These are phyloP conservation scores for Trypanosoma theileri DNA, from an alignment of 208 protist genomes.

Conservation along the genomic window DNA sequence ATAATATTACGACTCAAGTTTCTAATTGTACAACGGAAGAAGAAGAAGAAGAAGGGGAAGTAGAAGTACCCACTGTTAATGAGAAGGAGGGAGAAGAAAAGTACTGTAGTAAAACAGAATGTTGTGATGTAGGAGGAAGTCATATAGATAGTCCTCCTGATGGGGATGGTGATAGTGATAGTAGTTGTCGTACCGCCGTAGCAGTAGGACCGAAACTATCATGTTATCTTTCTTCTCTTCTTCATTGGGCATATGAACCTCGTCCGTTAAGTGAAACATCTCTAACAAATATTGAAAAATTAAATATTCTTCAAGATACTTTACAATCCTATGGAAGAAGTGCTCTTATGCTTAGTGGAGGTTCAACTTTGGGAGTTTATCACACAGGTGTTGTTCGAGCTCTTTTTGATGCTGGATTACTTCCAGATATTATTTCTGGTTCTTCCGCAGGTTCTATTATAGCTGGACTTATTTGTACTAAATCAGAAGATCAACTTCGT, in stretches of 20 bases:
- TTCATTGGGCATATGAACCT: conserved; percentile 16
- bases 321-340: conserved; percentile 65
- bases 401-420: conserved; percentile 56
- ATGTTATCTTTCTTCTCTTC: conserved; percentile 13
- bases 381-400: conserved; percentile 69
- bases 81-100: no score
- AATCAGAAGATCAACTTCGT: conserved; percentile 45
- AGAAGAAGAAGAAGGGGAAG: not conserved
- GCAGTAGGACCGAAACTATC: not conserved
- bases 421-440: conserved; percentile 76
- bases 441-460: conserved; percentile 78
- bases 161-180: no score
- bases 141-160: no score
- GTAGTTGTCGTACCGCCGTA: not conserved
- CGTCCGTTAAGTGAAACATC: not conserved
- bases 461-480: conserved; percentile 63
- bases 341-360: conserved; percentile 79
- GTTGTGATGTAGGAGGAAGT: no score
- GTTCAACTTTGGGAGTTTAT: conserved; percentile 74
- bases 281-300: conserved; percentile 33
- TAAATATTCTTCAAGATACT: conserved; percentile 50
- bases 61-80: no score
- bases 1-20: no score
- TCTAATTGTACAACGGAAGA: not conserved
- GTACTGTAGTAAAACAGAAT: no score